Evolutionary conservation across 441 rosid genomes (phyloP).

Genomic region (Sinapis alba): DNA sequence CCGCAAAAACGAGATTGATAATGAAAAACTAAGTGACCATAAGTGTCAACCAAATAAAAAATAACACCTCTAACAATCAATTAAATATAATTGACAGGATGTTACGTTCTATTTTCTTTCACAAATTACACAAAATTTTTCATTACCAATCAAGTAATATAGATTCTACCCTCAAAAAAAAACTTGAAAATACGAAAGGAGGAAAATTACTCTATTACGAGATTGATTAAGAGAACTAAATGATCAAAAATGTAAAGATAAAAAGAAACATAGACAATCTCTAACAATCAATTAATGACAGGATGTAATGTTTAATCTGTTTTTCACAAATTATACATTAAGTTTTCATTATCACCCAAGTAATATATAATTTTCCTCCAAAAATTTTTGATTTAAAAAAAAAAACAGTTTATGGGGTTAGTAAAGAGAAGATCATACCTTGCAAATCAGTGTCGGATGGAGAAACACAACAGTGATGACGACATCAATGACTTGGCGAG

Average conservation of each 20-base stretch:
- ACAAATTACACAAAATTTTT: not conserved
- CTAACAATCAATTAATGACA: not conserved
- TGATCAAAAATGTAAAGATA: not conserved
- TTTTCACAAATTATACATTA: not conserved
- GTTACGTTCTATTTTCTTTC: not conserved
- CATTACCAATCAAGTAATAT: not conserved
- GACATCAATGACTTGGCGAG: not conserved
- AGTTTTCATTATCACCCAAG: not conserved
- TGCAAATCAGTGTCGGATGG: not conserved
- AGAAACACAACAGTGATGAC: not conserved
- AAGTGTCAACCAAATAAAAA: not conserved
- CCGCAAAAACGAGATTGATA: not conserved
- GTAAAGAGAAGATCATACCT: not conserved
- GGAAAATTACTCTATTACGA: not conserved
- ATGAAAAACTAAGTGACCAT: not conserved
- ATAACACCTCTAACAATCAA: too few relatives aligned
- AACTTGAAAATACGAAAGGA: not conserved
- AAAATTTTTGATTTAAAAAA: not conserved
- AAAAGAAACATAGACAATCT: not conserved
- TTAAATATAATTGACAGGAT: too few relatives aligned
- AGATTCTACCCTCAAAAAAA: not conserved
- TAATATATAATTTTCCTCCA: not conserved
- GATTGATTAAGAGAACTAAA: not conserved
- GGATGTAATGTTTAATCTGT: not conserved
- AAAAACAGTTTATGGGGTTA: not conserved